Percentiles rank a stretch among this genome's conserved stretches.
Conservation (phyloP, 441 rosid species). For the Jatropha podagrica region DNA sequence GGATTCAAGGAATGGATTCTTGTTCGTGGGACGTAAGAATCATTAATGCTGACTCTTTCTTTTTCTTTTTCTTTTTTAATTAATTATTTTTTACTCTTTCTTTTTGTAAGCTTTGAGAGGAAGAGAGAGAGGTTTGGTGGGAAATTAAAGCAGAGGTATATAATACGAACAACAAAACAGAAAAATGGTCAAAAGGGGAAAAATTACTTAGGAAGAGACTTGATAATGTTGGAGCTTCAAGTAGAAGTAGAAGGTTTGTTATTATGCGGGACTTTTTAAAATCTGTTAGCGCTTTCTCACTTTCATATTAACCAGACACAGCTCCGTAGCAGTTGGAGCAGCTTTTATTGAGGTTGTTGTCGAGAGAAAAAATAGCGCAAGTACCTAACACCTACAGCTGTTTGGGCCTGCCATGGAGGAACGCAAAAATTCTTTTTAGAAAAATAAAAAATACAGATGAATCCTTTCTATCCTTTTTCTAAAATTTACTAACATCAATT, state of each 20-base stretch:
- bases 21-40: constrained; percentile 38
- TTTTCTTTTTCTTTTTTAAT: neutral
- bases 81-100: neutral
- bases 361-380: too few species aligned
- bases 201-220: neutral
- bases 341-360: too few species aligned
- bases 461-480: too few species aligned
- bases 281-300: neutral
- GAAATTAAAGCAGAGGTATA: constrained; percentile 27
- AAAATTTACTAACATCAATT: too few species aligned
- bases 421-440: too few species aligned
- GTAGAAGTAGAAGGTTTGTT: neutral
- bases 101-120: constrained; percentile 31
- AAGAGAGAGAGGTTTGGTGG: constrained; percentile 36
- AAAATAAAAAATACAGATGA: too few species aligned
- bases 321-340: neutral
- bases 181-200: neutral
- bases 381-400: too few species aligned
- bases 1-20: constrained; percentile 41
- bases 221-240: neutral
- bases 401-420: too few species aligned
- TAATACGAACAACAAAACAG: neutral
- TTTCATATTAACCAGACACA: neutral
- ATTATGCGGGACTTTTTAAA: neutral
- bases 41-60: constrained; percentile 24